Evolutionary conservation across 1,284 basidiomycete species (phyloP).

Genomic region (Agroathelia rolfsii): DNA sequence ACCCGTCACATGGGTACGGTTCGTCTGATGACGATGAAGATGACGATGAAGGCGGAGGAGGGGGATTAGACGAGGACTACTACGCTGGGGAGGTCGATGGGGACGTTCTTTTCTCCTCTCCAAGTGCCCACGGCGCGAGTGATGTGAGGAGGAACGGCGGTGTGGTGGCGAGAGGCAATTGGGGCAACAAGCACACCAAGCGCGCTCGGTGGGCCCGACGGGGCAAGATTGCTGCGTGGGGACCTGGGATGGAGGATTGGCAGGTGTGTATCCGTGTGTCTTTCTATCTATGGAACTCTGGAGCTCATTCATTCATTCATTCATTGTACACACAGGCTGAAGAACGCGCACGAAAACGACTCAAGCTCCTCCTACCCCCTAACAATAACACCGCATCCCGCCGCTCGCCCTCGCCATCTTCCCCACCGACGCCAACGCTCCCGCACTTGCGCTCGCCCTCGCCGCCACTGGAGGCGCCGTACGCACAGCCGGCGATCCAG

Average conservation of each 20-base stretch:
- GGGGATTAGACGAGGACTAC: no score
- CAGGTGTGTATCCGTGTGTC: conserved; percentile 40
- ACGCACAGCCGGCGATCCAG: conserved; percentile 50
- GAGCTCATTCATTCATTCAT: conserved; percentile 4
- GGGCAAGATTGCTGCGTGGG: conserved; percentile 72
- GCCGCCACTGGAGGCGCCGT: conserved; percentile 50
- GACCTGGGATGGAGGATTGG: conserved; percentile 71
- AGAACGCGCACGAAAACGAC: conserved; percentile 68
- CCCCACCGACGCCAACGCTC: conserved; percentile 32
- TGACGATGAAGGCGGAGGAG: conserved; percentile 32
- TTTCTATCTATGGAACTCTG: conserved; percentile 6
- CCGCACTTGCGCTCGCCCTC: conserved; percentile 37
- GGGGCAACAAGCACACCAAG: conserved; percentile 64
- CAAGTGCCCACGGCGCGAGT: no score
- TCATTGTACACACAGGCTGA: conserved; percentile 44
- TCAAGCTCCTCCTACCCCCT: conserved; percentile 53
- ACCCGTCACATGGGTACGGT: conserved; percentile 57
- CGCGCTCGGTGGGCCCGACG: conserved; percentile 66
- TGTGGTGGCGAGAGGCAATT: no score
- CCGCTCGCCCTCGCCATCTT: conserved; percentile 36
- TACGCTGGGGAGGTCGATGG: no score
- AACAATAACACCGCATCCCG: no score
- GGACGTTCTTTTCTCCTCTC: no score
- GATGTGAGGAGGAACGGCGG: no score
- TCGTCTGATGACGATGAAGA: conserved; percentile 46